A percentile compares a stretch with the other conserved stretches of the same genome.
These are phyloP conservation scores for Talaromyces adpressus DNA, from an alignment of 495 filamentous ascomycete genomes.

Conservation along the genomic window DNA sequence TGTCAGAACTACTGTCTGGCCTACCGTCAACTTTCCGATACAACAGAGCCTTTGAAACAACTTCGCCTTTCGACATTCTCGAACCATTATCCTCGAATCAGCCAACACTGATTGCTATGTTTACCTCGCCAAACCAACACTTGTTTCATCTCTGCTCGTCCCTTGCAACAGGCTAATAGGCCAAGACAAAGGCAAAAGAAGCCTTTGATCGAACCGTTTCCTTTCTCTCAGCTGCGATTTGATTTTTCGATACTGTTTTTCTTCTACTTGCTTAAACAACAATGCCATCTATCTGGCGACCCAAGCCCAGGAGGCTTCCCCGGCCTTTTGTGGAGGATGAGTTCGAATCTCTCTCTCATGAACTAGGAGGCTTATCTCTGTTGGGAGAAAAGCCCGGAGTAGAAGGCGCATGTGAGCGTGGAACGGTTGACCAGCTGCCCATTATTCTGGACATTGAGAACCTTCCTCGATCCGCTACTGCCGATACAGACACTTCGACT, in stretches of 20 bases:
- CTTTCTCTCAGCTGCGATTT: not conserved
- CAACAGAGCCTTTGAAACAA: not conserved
- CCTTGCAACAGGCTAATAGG: not conserved
- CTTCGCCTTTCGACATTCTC: not conserved
- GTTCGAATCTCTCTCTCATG: slow-evolving; percentile 30
- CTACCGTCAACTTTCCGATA: not conserved
- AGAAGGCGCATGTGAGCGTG: slow-evolving; percentile 33
- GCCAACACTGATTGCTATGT: not conserved
- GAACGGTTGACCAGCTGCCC: slow-evolving; percentile 40
- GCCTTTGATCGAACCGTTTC: not conserved
- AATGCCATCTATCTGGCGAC: slow-evolving; percentile 25
- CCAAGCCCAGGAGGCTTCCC: slow-evolving; percentile 31
- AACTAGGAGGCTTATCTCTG: slow-evolving; percentile 27
- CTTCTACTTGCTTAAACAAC: not conserved
- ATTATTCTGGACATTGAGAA: slow-evolving; percentile 28
- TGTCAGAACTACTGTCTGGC: not conserved
- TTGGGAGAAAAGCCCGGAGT: slow-evolving; percentile 27
- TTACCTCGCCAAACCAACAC: not conserved
- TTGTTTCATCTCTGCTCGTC: not conserved
- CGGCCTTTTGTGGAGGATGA: slow-evolving; percentile 41
- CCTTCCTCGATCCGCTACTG: slow-evolving; percentile 13
- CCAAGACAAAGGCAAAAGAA: not conserved
- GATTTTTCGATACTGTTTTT: not conserved
- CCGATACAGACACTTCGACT: slow-evolving; percentile 4
- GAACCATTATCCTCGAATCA: not conserved